phyloP scores from a whole-genome alignment of 768 basidiomycete species.

The Suillus hirtellus region DNA sequence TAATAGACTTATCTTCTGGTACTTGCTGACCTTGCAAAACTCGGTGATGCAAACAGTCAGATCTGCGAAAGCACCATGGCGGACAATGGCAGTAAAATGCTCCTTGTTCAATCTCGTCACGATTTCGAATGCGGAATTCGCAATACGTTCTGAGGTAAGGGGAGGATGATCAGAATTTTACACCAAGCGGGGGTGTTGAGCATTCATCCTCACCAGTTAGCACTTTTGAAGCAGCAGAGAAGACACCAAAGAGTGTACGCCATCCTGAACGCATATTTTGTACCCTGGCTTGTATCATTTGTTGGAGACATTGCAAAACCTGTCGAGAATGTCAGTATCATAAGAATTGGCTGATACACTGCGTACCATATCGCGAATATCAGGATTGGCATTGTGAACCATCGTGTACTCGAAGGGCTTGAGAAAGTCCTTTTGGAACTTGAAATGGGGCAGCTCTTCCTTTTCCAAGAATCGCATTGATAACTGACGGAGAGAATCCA shows the following conservation, averaged over 20 bases:
- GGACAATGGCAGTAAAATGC: conserved; percentile 89
- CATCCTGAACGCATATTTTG: conserved; percentile 97
- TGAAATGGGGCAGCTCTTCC: conserved; percentile 96
- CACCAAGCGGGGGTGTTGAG: not conserved
- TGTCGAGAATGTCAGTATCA: conserved; percentile 30
- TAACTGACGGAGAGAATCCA: conserved; percentile 94
- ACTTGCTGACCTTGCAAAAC: conserved; percentile 99
- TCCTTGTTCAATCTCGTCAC: conserved; percentile 89
- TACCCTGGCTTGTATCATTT: conserved; percentile 96
- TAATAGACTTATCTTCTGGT: conserved; percentile 95
- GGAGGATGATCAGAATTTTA: conserved; percentile 6
- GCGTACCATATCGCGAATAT: conserved; percentile 91
- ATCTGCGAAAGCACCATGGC: conserved; percentile 93
- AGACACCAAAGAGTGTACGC: conserved; percentile 99
- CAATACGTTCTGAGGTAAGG: conserved; percentile 70
- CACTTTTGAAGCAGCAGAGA: conserved; percentile 93
- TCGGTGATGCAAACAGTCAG: conserved; percentile 97
- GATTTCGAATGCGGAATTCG: conserved; percentile 92
- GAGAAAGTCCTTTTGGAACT: conserved; percentile 98
- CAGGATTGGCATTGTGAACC: conserved; percentile 93
- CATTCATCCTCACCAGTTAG: conserved; percentile 61
- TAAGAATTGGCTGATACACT: not conserved
- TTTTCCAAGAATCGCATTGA: conserved; percentile 99
- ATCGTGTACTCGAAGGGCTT: conserved; percentile 99
- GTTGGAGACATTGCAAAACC: conserved; percentile 97